phyloP scores from a whole-genome alignment of 75 land plant species.

The Picea sitchensis region DNA sequence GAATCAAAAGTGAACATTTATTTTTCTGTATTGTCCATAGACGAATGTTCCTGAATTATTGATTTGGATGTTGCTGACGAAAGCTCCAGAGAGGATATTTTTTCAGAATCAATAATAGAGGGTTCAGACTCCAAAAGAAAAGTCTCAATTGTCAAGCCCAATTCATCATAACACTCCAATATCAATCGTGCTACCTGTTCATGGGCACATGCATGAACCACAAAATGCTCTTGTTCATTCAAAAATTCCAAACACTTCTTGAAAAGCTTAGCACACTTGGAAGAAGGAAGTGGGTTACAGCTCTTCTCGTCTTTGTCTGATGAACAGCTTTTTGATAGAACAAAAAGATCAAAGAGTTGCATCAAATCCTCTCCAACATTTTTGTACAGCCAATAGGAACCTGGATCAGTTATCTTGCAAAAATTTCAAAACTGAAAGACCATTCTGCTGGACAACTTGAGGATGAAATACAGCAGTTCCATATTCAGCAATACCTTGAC shows the following conservation, averaged over 20 bases:
- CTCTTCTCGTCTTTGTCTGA: constrained; percentile 48
- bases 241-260: constrained; percentile 82
- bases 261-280: constrained; percentile 78
- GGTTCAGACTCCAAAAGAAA: constrained; percentile 54
- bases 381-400: constrained; percentile 95
- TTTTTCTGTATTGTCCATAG: constrained; percentile 5
- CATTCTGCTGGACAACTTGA: constrained; percentile 95
- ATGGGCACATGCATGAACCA: constrained; percentile 91
- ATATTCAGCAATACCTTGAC: constrained; percentile 80
- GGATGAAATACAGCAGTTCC: constrained; percentile 91
- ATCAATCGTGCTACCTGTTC: constrained; percentile 96
- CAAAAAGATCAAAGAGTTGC: constrained; percentile 94
- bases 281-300: constrained; percentile 54
- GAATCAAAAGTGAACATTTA: neutral
- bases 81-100: constrained; percentile 37
- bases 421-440: constrained; percentile 85
- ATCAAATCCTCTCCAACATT: constrained; percentile 94
- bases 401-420: constrained; percentile 98
- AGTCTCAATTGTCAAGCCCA: constrained; percentile 60
- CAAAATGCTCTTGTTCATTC: constrained; percentile 87
- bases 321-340: constrained; percentile 60
- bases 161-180: constrained; percentile 67
- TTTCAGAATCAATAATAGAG: constrained; percentile 34
- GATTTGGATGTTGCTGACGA: constrained; percentile 23
- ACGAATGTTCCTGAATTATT: constrained; percentile 15